A percentile compares a stretch with the other conserved stretches of the same genome.
These are phyloP conservation scores for Globisporangium sylvaticum DNA, from an alignment of 352 stramenopile species.

Conservation along the genomic window DNA sequence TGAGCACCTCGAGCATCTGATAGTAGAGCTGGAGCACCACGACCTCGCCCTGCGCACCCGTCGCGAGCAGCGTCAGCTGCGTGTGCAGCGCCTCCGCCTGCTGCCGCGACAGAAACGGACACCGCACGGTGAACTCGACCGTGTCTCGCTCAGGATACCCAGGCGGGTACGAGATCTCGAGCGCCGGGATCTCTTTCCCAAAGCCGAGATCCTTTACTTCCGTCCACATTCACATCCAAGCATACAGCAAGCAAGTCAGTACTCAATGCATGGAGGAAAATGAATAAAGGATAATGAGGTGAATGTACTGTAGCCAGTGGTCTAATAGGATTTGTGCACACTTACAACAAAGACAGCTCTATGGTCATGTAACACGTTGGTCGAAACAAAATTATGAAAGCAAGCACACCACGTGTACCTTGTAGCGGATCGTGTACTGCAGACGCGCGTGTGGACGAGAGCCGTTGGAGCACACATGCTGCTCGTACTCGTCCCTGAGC, in stretches of 20 bases:
- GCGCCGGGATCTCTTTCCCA: constrained; percentile 27
- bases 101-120: constrained; percentile 36
- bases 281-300: too few species aligned
- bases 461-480: constrained; percentile 6
- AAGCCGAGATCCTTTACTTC: constrained; percentile 11
- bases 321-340: background rate
- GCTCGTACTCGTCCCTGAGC: constrained; percentile 25
- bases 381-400: too few species aligned
- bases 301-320: too few species aligned
- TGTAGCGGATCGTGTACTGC: constrained; percentile 45
- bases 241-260: background rate
- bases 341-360: background rate
- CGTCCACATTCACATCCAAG: background rate
- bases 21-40: constrained; percentile 63
- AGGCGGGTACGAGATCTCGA: constrained; percentile 41
- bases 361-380: too few species aligned
- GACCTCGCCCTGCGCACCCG: constrained; percentile 33
- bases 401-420: constrained; percentile 22
- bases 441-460: constrained; percentile 18
- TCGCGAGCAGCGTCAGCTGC: constrained; percentile 30
- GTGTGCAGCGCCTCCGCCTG: constrained; percentile 37
- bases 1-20: constrained; percentile 50
- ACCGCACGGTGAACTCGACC: constrained; percentile 43
- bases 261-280: too few species aligned
- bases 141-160: constrained; percentile 30